phyloP scores from a whole-genome alignment of 2,329 filamentous ascomycete species.

The Pleoardoris graminearum region DNA sequence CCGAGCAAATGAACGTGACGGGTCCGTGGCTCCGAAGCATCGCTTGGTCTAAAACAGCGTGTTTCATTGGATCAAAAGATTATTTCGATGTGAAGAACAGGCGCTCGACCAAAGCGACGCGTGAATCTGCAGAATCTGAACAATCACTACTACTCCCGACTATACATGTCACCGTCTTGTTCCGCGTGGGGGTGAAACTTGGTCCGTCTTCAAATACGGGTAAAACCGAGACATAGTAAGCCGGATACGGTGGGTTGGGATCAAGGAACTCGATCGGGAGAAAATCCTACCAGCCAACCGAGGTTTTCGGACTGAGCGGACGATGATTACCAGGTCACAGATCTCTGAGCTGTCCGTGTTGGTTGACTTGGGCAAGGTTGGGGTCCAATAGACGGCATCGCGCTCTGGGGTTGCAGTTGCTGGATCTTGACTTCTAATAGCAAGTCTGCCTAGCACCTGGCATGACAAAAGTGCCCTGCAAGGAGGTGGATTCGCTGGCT shows the following conservation, averaged over 20 bases:
- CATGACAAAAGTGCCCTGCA: constrained; percentile 14
- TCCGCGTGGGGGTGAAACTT: background rate
- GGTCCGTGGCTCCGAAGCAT: background rate
- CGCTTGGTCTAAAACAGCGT: background rate
- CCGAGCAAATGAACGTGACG: constrained; percentile 2
- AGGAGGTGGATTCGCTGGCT: constrained; percentile 16
- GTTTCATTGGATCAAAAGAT: background rate
- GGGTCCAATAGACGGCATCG: background rate
- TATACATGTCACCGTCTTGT: background rate
- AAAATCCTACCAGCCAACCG: background rate
- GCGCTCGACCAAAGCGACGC: background rate
- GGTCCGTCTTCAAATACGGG: background rate
- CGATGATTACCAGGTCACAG: background rate
- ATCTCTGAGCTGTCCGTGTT: background rate
- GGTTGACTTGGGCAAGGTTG: background rate
- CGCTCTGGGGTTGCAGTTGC: constrained; percentile 7
- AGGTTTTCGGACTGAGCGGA: background rate
- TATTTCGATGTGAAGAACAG: background rate
- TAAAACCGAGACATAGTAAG: constrained; percentile 1
- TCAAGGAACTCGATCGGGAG: background rate
- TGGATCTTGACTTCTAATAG: constrained; percentile 14
- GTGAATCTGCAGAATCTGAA: background rate
- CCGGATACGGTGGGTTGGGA: constrained; percentile 2
- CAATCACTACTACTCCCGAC: background rate
- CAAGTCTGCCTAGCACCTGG: constrained; percentile 11